These are phyloP conservation scores for Penicillium soppii DNA, from an alignment of 495 filamentous ascomycete species.

Conservation along the genomic window DNA sequence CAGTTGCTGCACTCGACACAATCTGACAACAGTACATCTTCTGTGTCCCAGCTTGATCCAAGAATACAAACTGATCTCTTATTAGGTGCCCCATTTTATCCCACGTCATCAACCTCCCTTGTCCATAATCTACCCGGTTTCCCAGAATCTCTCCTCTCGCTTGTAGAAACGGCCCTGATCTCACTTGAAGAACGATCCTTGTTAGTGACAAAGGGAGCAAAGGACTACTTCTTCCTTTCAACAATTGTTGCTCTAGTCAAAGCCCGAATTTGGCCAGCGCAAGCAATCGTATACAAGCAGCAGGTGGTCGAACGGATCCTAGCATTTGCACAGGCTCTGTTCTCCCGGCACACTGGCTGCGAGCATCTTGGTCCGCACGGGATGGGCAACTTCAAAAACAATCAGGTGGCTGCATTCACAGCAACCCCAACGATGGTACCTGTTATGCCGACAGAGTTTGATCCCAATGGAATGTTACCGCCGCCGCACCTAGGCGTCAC, in stretches of 20 bases:
- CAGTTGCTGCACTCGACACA: constrained; percentile 34
- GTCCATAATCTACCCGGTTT: constrained; percentile 35
- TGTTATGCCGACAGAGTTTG: constrained; percentile 27
- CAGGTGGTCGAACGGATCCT: constrained; percentile 42
- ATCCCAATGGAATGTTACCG: constrained; percentile 18
- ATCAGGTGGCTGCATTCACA: constrained; percentile 31
- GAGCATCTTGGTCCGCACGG: constrained; percentile 35
- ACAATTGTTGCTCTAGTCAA: constrained; percentile 43
- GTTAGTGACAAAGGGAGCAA: constrained; percentile 42
- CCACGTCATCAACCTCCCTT: constrained; percentile 18
- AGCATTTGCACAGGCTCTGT: constrained; percentile 38
- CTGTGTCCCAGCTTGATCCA: background rate
- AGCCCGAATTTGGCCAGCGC: constrained; percentile 36
- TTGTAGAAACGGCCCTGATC: constrained; percentile 36
- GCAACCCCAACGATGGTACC: constrained; percentile 25
- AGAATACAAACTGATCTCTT: background rate
- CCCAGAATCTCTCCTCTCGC: constrained; percentile 34
- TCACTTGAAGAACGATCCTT: constrained; percentile 36
- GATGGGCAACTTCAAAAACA: constrained; percentile 35
- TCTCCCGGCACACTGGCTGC: constrained; percentile 36
- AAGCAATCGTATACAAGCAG: constrained; percentile 38
- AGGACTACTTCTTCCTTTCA: constrained; percentile 47
- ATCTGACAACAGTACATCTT: constrained; percentile 5
- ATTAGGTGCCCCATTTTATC: constrained; percentile 9
- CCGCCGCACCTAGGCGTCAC: constrained; percentile 25